Base-by-base conservation (phyloP, 2,329 filamentous ascomycete genomes). In the Claviceps paspali region DNA sequence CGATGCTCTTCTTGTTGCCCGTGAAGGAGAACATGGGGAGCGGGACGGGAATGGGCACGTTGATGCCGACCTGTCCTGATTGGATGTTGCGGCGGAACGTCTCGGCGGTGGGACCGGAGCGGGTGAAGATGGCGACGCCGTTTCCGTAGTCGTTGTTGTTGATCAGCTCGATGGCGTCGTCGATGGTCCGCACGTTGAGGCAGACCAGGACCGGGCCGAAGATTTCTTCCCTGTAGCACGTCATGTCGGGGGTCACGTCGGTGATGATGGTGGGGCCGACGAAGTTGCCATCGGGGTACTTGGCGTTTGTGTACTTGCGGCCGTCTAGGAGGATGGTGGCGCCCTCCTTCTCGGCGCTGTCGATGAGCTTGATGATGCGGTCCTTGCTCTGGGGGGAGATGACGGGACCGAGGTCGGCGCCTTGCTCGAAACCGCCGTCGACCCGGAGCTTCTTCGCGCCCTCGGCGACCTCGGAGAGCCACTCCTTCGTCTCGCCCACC, bases 101-200 rank as follows among this genome's bases (percentile, higher is more conserved):
- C 53, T 79, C 77, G 29, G 83, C 84, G 11, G 82, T 85, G 6
- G 82, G 66, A 17, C 83, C 83, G 15, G 75, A 82, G 45, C 73
- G 70, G 11, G 83, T 91, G 65, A 91, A 91, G 64, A 91, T 83
- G 50, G 84, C 82, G 9, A 78, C 78, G 46, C 83, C 83, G 64
- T 91, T 91, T 48, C 83, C 83, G 57, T 91, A 91, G 59, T 86
- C 80, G 61, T 91, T 91, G 42, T 63, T 67, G 64, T 91, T 91
- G 66, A 91, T 87, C 45, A 87, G 64, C 23, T 81, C 73, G 49
- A 91, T 78, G 27, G 82, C 83, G 37, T 85, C 81, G 52, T 87
- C 80, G 38, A 88, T 70, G 5, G 80, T 84, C 29, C 79, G 73
- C 14, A 81, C 79, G 51, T 83, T 82, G 44, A 91, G 64, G 63